phyloP scores from a whole-genome alignment of 1,284 basidiomycete species.

The Pseudozyma pruni region DNA sequence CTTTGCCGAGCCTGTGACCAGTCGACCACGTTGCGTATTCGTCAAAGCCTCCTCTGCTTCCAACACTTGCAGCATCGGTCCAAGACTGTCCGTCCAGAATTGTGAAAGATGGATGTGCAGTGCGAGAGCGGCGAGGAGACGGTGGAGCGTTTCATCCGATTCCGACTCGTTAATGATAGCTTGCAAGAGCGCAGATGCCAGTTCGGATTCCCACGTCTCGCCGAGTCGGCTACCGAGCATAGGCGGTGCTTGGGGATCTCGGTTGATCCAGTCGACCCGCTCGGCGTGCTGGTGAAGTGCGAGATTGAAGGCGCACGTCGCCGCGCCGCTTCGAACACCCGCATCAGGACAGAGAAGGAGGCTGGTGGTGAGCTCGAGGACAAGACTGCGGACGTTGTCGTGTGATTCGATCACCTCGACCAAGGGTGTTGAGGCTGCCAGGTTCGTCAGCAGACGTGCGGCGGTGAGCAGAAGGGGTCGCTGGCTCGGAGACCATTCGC shows the following conservation, averaged over 20 bases:
- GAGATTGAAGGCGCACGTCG: conserved; percentile 82
- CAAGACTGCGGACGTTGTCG: conserved; percentile 69
- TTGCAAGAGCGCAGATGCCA: conserved; percentile 81
- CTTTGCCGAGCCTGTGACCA: conserved; percentile 29
- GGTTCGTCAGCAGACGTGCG: conserved; percentile 80
- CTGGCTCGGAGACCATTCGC: conserved; percentile 73
- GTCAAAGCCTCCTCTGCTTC: conserved; percentile 64
- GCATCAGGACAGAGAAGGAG: conserved; percentile 76
- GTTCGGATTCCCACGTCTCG: conserved; percentile 79
- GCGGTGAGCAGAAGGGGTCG: conserved; percentile 71
- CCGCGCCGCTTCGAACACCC: conserved; percentile 79
- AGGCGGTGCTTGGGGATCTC: conserved; percentile 69
- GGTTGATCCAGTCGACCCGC: conserved; percentile 36
- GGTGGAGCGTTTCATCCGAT: conserved; percentile 77
- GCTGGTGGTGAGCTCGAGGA: conserved; percentile 74
- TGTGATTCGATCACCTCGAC: conserved; percentile 72
- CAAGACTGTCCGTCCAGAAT: conserved; percentile 72
- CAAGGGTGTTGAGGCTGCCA: conserved; percentile 72
- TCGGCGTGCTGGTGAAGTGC: conserved; percentile 67
- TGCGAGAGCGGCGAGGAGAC: conserved; percentile 79
- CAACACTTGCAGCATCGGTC: conserved; percentile 78
- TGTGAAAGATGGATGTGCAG: conserved; percentile 77
- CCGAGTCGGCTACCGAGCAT: conserved; percentile 73
- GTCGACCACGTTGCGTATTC: conserved; percentile 3
- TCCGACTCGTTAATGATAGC: conserved; percentile 77